phyloP scores from a whole-genome alignment of 768 basidiomycete genomes.

The Kwoniella mangroviensis region DNA sequence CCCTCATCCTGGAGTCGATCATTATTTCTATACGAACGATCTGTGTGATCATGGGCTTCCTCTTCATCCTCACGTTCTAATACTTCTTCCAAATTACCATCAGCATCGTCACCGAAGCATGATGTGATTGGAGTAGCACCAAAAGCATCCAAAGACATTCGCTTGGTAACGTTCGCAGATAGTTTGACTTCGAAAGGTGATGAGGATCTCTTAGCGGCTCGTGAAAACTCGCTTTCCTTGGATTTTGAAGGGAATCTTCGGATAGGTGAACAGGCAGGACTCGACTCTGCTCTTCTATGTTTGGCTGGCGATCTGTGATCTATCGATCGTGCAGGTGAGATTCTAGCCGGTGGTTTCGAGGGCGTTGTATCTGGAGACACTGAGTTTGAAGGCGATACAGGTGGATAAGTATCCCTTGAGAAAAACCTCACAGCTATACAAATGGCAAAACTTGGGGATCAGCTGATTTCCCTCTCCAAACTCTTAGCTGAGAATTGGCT shows the following conservation, averaged over 20 bases:
- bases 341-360: slow-evolving; percentile 3
- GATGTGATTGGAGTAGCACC: slow-evolving; percentile 32
- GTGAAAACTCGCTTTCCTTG: slow-evolving; percentile 3
- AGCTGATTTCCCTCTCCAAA: not conserved
- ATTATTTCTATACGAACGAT: not conserved
- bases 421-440: slow-evolving; percentile 43
- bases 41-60: slow-evolving; percentile 11
- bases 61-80: slow-evolving; percentile 27
- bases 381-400: slow-evolving; percentile 11
- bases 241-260: not conserved
- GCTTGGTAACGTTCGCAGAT: slow-evolving; percentile 40
- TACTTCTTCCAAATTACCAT: not conserved
- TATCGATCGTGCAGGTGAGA: slow-evolving; percentile 1
- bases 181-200: slow-evolving; percentile 52
- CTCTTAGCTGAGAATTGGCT: not conserved
- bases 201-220: slow-evolving; percentile 31
- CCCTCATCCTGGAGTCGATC: slow-evolving; percentile 15
- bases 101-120: not conserved
- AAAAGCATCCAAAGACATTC: slow-evolving; percentile 50
- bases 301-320: slow-evolving; percentile 8
- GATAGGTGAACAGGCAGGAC: slow-evolving; percentile 15
- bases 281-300: slow-evolving; percentile 19
- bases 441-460: not conserved
- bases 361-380: slow-evolving; percentile 11
- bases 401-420: slow-evolving; percentile 44